Percentiles rank a stretch among this genome's conserved stretches.
These are phyloP conservation scores for Centrapalus pauciflorus DNA, from an alignment of 129 eudicot species.

Conservation along the genomic window DNA sequence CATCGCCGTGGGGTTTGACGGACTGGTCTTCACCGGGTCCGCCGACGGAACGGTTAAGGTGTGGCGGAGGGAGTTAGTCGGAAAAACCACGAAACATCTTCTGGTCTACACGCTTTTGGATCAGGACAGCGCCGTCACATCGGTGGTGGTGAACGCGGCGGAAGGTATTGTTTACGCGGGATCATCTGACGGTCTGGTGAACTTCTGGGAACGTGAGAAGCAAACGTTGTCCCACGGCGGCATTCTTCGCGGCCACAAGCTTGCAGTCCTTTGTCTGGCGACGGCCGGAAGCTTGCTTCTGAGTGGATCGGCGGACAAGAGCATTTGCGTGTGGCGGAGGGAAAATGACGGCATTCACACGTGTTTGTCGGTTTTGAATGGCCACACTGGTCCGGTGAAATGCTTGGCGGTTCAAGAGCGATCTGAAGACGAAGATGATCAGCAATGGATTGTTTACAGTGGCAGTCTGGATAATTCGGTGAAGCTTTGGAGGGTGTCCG, in stretches of 20 bases:
- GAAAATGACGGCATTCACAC: slow-evolving; percentile 51
- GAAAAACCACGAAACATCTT: slow-evolving; percentile 36
- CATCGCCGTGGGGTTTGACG: slow-evolving; percentile 44
- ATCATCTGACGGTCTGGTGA: slow-evolving; percentile 60
- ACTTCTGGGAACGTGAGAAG: slow-evolving; percentile 59
- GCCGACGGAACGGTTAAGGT: slow-evolving; percentile 92
- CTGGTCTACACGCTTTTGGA: slow-evolving; percentile 42
- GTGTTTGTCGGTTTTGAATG: slow-evolving; percentile 59
- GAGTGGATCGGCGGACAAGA: slow-evolving; percentile 84
- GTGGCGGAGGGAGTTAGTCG: slow-evolving; percentile 75
- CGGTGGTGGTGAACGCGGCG: slow-evolving; percentile 35
- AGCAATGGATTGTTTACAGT: slow-evolving; percentile 64
- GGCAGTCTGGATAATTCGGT: slow-evolving; percentile 82
- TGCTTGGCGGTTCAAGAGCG: slow-evolving; percentile 55
- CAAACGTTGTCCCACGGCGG: slow-evolving; percentile 52
- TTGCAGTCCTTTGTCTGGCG: slow-evolving; percentile 74
- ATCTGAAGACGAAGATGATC: slow-evolving; percentile 2
- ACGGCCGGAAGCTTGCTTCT: slow-evolving; percentile 52
- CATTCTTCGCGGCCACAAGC: slow-evolving; percentile 64
- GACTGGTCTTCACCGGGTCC: slow-evolving; percentile 75
- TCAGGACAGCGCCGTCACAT: slow-evolving; percentile 67
- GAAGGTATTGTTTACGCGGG: slow-evolving; percentile 46
- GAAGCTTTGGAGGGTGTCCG: slow-evolving; percentile 63
- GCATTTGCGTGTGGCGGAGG: slow-evolving; percentile 75
- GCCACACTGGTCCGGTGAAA: slow-evolving; percentile 75